Evolutionary conservation across 2,329 filamentous ascomycete species (phyloP), one percentile per base, ranked within the genome.

Genomic region (Hymenoscyphus repandus): DNA sequence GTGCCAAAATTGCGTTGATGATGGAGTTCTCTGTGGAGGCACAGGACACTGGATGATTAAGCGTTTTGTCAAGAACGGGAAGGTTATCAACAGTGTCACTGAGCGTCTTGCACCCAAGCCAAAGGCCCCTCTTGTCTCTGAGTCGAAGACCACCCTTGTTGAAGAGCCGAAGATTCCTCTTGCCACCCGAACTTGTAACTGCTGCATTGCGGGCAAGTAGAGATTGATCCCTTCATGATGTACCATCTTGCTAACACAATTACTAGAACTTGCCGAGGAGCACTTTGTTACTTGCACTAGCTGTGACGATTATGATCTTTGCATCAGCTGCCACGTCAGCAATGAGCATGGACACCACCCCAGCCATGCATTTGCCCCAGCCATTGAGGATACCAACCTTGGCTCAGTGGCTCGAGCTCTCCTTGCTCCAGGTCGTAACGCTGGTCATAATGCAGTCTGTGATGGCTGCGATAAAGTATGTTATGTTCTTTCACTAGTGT

Each of bases 21-120:
- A 76, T 38, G 91, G 91, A 56, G 76, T 86, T 51, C 80, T 87
- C 37, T 99, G 95, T 74, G 79, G 83, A 56, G 84, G 84, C 51
- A 79, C 85, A 30, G 79, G 82, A 56, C 93, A 99, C 72, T 96
- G 90, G 91, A 76, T 99, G 70, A 92, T 97, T 69, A 96, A 95
- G 80, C 86, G 93, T 52, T 83, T 82, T 56, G 81, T 96, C 55
- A 77, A 85, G 63, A 79, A 90, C 52, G 92, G 91, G 45, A 76
- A 82, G 57, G 84, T 96, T 50, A 79, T 89, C 58, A 89, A 83
- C 70, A 96, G 91, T 75, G 89, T 81, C 18, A 96, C 91, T 1
- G 88, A 95, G 71, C 87, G 78, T 20, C 77, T 95, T 52, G 75
- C 80, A 34, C 83, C 87, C 49, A 90, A 57, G 47, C 45, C 56